Conservation (phyloP, 768 basidiomycete species). For the Suillus ampliporus region DNA sequence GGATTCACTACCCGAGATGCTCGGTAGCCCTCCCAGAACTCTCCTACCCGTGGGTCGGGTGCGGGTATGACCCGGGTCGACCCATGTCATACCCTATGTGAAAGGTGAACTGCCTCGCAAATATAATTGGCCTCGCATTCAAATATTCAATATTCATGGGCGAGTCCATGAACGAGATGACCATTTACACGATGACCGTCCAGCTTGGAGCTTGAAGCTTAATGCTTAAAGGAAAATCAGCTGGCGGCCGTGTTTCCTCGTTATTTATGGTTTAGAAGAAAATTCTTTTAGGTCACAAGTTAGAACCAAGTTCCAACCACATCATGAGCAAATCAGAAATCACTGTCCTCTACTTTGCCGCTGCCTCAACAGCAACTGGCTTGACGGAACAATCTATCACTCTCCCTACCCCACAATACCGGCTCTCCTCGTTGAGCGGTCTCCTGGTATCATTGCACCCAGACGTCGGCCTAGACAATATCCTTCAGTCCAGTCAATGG, state of each 20-base stretch:
- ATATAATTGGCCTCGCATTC: too few species aligned
- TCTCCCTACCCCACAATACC: slow-evolving; percentile 54
- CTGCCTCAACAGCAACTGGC: slow-evolving; percentile 74
- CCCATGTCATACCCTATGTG: neutral
- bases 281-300: neutral
- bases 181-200: too few species aligned
- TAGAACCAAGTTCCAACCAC: neutral
- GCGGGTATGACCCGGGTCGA: neutral
- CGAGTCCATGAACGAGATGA: too few species aligned
- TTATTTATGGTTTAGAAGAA: neutral
- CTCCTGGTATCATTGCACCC: slow-evolving; percentile 63
- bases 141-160: too few species aligned
- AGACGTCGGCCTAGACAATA: slow-evolving; percentile 50
- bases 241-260: neutral
- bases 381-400: slow-evolving; percentile 56
- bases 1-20: neutral
- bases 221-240: too few species aligned
- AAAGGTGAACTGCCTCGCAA: too few species aligned
- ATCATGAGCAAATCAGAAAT: slow-evolving; percentile 39
- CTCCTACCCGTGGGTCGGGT: neutral
- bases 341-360: slow-evolving; percentile 59
- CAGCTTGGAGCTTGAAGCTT: too few species aligned
- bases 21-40: neutral
- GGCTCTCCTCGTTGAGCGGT: slow-evolving; percentile 53
- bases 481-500: slow-evolving; percentile 71